These are phyloP conservation scores for Aspergillus diversus DNA, from an alignment of 495 filamentous ascomycete species.

Conservation along the genomic window DNA sequence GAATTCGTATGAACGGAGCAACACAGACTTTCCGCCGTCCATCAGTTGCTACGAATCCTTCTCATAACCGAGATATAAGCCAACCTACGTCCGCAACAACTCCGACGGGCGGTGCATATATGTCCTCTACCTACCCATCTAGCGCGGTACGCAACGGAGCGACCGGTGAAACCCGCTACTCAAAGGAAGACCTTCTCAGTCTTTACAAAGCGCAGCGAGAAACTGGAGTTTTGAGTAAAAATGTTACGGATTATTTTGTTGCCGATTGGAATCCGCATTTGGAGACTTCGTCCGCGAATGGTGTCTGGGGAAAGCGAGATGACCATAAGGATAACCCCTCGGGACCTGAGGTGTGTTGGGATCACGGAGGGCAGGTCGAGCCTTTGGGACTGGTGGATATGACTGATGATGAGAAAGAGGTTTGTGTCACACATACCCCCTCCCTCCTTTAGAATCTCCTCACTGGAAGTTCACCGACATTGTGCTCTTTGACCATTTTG, in stretches of 20 bases:
- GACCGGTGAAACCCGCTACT: slow-evolving; percentile 66
- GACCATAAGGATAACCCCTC: slow-evolving; percentile 64
- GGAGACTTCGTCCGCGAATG: slow-evolving; percentile 61
- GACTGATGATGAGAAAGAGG: slow-evolving; percentile 83
- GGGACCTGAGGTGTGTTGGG: slow-evolving; percentile 89
- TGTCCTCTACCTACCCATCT: slow-evolving; percentile 53
- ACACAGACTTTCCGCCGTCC: slow-evolving; percentile 86
- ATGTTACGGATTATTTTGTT: slow-evolving; percentile 71
- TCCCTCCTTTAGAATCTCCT: neutral
- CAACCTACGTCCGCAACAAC: slow-evolving; percentile 54
- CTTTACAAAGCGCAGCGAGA: slow-evolving; percentile 68
- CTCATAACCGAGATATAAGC: slow-evolving; percentile 52
- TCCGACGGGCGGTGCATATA: slow-evolving; percentile 57
- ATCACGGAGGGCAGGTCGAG: slow-evolving; percentile 68
- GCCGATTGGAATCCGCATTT: slow-evolving; percentile 76
- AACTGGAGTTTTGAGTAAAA: slow-evolving; percentile 58
- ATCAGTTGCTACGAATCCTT: slow-evolving; percentile 68
- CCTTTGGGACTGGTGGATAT: slow-evolving; percentile 77
- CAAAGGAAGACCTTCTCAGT: slow-evolving; percentile 79
- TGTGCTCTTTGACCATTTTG: slow-evolving; percentile 18
- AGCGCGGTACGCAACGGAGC: slow-evolving; percentile 58
- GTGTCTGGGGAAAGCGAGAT: slow-evolving; percentile 76
- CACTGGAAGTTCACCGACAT: neutral
- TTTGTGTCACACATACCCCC: slow-evolving; percentile 43
- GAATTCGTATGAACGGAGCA: slow-evolving; percentile 72